A percentile compares a stretch with the other conserved stretches of the same genome.
Conservation (phyloP, 164 flowering plant species). For the Buxus sempervirens region DNA sequence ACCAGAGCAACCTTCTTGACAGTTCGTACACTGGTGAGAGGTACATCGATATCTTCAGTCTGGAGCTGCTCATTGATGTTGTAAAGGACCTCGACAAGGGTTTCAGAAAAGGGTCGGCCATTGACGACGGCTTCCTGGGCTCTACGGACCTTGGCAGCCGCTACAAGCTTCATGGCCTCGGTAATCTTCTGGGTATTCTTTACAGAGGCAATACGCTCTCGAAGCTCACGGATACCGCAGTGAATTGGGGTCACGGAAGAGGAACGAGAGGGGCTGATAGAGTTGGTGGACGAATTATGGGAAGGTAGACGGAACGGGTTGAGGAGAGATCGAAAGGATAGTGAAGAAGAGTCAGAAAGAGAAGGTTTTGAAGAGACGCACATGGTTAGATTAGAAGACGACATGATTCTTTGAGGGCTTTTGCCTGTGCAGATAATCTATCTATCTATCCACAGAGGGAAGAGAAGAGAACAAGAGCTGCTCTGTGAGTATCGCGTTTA, state of each 20-base stretch:
- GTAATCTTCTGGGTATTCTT: slow-evolving; percentile 86
- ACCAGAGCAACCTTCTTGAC: slow-evolving; percentile 78
- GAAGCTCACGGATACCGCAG: slow-evolving; percentile 59
- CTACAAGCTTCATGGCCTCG: slow-evolving; percentile 91
- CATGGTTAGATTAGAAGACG: slow-evolving; percentile 37
- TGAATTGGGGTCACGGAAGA: slow-evolving; percentile 22
- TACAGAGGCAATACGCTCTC: slow-evolving; percentile 58
- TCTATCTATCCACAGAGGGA: slow-evolving; percentile 5
- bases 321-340: slow-evolving; percentile 28
- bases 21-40: slow-evolving; percentile 61
- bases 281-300: too few relatives aligned
- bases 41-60: slow-evolving; percentile 60
- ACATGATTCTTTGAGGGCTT: slow-evolving; percentile 29
- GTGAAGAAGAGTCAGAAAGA: slow-evolving; percentile 24
- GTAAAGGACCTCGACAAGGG: slow-evolving; percentile 62
- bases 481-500: background rate
- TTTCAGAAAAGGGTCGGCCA: slow-evolving; percentile 72
- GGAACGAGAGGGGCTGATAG: slow-evolving; percentile 8
- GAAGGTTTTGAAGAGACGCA: slow-evolving; percentile 38
- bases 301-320: slow-evolving; percentile 26
- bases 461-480: background rate
- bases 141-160: slow-evolving; percentile 80
- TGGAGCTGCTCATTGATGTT: slow-evolving; percentile 57
- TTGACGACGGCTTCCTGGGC: slow-evolving; percentile 93
- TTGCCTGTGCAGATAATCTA: background rate